Conservation (phyloP, 495 filamentous ascomycete species). For the Talaromyces ruber region DNA sequence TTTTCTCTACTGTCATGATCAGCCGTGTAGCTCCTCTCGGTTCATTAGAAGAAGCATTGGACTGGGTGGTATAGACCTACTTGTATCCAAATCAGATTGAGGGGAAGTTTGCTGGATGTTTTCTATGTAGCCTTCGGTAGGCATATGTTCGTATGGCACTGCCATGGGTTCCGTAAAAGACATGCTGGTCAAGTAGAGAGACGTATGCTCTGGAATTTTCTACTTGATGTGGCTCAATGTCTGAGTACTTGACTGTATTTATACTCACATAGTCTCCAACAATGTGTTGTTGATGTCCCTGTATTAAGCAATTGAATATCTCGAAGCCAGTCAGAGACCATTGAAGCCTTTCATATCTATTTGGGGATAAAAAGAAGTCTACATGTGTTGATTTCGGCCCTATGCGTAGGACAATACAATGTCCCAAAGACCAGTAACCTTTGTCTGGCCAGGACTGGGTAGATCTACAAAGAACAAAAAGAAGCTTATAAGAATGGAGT, state of each 20-base stretch:
- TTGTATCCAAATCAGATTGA: neutral
- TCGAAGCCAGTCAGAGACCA: neutral
- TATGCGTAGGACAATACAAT: neutral
- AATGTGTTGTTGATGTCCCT: neutral
- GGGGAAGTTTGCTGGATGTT: neutral
- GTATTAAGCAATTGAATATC: neutral
- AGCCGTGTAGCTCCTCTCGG: neutral
- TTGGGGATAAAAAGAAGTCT: neutral
- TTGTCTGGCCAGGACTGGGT: neutral
- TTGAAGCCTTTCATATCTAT: neutral
- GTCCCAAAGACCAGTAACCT: neutral
- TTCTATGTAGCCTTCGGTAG: neutral
- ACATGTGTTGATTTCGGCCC: neutral
- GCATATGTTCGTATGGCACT: neutral
- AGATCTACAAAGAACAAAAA: neutral
- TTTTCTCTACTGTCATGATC: neutral
- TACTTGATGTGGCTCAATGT: neutral
- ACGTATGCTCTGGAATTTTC: neutral
- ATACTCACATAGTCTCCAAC: neutral
- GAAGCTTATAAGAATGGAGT: neutral
- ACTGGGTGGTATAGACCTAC: neutral
- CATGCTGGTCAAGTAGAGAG: neutral
- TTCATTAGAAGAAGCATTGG: neutral
- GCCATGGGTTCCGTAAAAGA: neutral
- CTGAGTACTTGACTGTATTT: neutral